Percentiles rank a stretch among this genome's conserved stretches.
Evolutionary conservation across 192 early-diverging fungal species (phyloP).

Genomic region (Geranomyces variabilis): DNA sequence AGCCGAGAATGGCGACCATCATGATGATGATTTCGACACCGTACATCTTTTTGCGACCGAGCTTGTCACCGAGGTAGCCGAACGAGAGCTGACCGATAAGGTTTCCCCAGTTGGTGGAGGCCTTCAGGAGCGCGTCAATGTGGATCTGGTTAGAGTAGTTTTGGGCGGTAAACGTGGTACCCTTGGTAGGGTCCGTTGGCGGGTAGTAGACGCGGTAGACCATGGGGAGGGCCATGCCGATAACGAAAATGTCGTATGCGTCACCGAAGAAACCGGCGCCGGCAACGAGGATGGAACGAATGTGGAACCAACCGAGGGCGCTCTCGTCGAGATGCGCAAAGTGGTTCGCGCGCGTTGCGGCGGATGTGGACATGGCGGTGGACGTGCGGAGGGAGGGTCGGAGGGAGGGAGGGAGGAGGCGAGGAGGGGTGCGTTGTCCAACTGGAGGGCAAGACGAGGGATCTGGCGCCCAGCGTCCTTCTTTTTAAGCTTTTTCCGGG

Average conservation of each 20-base stretch:
- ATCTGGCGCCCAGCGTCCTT: too few species aligned
- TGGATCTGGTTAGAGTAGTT: conserved; percentile 25
- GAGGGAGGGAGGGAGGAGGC: not conserved
- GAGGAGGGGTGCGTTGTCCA: too few species aligned
- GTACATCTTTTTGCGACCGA: conserved; percentile 90
- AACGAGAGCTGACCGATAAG: conserved; percentile 90
- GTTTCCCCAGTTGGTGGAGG: conserved; percentile 85
- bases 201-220: conserved; percentile 52
- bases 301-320: conserved; percentile 51
- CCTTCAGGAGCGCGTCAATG: conserved; percentile 86
- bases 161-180: conserved; percentile 25
- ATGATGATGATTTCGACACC: conserved; percentile 88
- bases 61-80: conserved; percentile 84
- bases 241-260: conserved; percentile 95
- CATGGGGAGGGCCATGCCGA: conserved; percentile 90
- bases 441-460: too few species aligned
- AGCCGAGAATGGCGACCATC: conserved; percentile 82
- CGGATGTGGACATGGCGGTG: too few species aligned
- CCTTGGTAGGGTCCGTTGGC: conserved; percentile 29
- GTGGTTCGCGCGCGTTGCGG: conserved; percentile 23
- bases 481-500: too few species aligned
- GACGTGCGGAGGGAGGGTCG: not conserved
- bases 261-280: conserved; percentile 86
- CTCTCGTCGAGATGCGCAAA: conserved; percentile 51
- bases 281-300: conserved; percentile 52